phyloP scores from a whole-genome alignment of 1,139 yeast species.

The Yamadazyma triangularis region DNA sequence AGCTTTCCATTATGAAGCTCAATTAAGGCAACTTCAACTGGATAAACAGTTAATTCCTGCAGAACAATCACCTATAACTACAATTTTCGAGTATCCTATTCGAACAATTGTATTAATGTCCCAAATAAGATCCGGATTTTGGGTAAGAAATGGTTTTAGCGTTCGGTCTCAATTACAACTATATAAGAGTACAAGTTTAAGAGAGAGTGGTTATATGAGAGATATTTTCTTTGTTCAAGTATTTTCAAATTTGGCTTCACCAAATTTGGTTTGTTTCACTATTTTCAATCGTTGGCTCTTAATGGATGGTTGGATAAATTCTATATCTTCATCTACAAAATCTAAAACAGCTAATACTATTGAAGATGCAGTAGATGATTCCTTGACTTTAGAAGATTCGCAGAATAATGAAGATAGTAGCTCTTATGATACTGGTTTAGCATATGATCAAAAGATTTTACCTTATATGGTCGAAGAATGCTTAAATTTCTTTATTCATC shows the following conservation, averaged over 20 bases:
- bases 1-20: constrained; percentile 2
- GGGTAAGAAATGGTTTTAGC: constrained; percentile 63
- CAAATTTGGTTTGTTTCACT: constrained; percentile 54
- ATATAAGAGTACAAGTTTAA: constrained; percentile 73
- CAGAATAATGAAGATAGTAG: not conserved
- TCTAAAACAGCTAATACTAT: not conserved
- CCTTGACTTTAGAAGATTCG: not conserved
- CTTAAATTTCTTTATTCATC: constrained; percentile 60
- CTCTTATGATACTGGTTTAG: not conserved
- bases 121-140: constrained; percentile 53
- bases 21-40: not conserved
- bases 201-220: constrained; percentile 78
- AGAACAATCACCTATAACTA: constrained; percentile 11
- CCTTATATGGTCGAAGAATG: constrained; percentile 76
- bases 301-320: constrained; percentile 42
- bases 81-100: constrained; percentile 69
- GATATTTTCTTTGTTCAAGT: constrained; percentile 73
- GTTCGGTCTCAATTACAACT: constrained; percentile 75
- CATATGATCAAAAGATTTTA: constrained; percentile 43
- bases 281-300: constrained; percentile 71
- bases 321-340: constrained; percentile 1
- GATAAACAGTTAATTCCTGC: not conserved
- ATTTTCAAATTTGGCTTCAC: constrained; percentile 53
- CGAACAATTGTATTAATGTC: constrained; percentile 60
- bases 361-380: not conserved